Conservation (phyloP, 495 filamentous ascomycete species). For the Margaritispora aquatica region DNA sequence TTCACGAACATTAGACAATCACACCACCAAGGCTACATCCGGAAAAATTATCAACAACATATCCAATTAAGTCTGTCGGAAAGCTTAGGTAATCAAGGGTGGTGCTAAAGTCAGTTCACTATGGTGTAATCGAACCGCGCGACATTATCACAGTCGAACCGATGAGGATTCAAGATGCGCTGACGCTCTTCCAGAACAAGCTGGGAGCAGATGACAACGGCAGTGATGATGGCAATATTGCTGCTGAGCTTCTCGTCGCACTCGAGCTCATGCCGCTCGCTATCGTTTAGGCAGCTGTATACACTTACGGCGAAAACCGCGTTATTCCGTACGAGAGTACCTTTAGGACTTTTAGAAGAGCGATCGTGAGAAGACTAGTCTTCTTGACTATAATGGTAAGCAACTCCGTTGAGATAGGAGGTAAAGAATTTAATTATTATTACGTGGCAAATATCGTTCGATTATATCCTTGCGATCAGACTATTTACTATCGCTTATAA, state of each 20-base stretch:
- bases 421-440: constrained; percentile 37
- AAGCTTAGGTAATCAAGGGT: too few relatives aligned
- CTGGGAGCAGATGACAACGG: constrained; percentile 28
- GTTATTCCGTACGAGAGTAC: constrained; percentile 30
- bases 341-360: constrained; percentile 30
- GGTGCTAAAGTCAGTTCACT: too few relatives aligned
- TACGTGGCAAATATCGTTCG: constrained; percentile 45
- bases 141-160: constrained; percentile 32
- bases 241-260: constrained; percentile 11
- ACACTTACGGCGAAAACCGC: constrained; percentile 24
- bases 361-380: constrained; percentile 29
- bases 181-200: constrained; percentile 35
- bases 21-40: too few relatives aligned
- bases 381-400: constrained; percentile 31
- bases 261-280: constrained; percentile 44
- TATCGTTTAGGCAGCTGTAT: constrained; percentile 39
- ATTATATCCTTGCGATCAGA: constrained; percentile 29
- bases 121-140: constrained; percentile 26
- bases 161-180: constrained; percentile 28
- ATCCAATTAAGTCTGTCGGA: too few relatives aligned
- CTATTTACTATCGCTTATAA: constrained; percentile 32
- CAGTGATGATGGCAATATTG: constrained; percentile 25
- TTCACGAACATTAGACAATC: too few relatives aligned
- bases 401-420: constrained; percentile 35
- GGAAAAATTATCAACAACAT: too few relatives aligned